Percentiles rank a stretch among this genome's conserved stretches.
These are phyloP conservation scores for Triticum aestivum DNA, from an alignment of 176 grass and related monocot species.

Conservation along the genomic window IWGSC_CS_RefSeq_v2.1 NC_057813.1:20488637-20489136, in stretches of 20 bases:
- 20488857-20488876: constrained; percentile 36
- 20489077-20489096: no score
- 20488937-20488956: constrained; percentile 30
- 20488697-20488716: not conserved
- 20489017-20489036: no score
- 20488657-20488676: not conserved
- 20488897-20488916: constrained; percentile 36
- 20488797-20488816: not conserved
- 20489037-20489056: no score
- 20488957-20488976: constrained; percentile 39
- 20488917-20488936: constrained; percentile 32
- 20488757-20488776: not conserved
- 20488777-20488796: not conserved
- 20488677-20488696: not conserved
- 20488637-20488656: no score
- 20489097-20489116: no score
- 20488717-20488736: not conserved
- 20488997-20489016: no score
- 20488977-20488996: constrained; percentile 35
- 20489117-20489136: no score
- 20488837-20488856: constrained; percentile 46
- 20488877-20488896: constrained; percentile 34
- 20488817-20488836: not conserved
- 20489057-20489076: no score
- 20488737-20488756: not conserved